Conservation (phyloP, 1,284 basidiomycete genomes). For the Athelia sp. region DNA sequence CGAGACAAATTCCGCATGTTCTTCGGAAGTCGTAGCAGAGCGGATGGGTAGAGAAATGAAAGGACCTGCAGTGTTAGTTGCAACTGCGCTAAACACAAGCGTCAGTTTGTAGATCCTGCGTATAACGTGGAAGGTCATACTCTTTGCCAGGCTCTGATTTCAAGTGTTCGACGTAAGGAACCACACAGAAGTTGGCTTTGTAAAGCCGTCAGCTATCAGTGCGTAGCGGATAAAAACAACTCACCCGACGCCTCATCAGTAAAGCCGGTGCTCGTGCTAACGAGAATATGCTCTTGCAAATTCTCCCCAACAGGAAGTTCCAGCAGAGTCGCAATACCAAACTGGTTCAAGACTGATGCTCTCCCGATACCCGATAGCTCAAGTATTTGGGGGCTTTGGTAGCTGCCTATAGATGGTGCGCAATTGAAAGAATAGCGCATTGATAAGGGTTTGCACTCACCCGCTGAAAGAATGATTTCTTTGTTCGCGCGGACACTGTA, state of each 20-base stretch:
- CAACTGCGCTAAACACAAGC: neutral
- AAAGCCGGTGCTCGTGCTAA: neutral
- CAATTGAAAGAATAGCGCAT: too few relatives aligned
- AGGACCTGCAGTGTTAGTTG: neutral
- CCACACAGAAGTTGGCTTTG: neutral
- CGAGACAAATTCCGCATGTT: neutral
- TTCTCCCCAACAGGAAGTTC: constrained; percentile 34
- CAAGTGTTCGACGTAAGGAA: neutral
- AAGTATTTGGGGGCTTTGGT: constrained; percentile 35
- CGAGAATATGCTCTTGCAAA: constrained; percentile 28
- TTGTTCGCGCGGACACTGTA: constrained; percentile 16
- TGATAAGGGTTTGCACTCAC: neutral
- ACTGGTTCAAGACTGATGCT: constrained; percentile 19
- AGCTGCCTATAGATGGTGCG: constrained; percentile 18
- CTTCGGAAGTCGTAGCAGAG: neutral
- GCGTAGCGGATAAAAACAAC: neutral
- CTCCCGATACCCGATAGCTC: constrained; percentile 40
- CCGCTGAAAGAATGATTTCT: constrained; percentile 28
- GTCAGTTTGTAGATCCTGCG: neutral
- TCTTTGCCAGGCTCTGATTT: constrained; percentile 1
- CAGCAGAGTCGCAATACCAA: constrained; percentile 24
- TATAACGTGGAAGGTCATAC: neutral
- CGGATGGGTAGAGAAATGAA: neutral
- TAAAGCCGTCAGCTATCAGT: too few relatives aligned
- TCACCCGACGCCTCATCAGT: neutral